Evolutionary conservation across 1,139 yeast species (phyloP).

Genomic region (Scheffersomyces quercinus): DNA sequence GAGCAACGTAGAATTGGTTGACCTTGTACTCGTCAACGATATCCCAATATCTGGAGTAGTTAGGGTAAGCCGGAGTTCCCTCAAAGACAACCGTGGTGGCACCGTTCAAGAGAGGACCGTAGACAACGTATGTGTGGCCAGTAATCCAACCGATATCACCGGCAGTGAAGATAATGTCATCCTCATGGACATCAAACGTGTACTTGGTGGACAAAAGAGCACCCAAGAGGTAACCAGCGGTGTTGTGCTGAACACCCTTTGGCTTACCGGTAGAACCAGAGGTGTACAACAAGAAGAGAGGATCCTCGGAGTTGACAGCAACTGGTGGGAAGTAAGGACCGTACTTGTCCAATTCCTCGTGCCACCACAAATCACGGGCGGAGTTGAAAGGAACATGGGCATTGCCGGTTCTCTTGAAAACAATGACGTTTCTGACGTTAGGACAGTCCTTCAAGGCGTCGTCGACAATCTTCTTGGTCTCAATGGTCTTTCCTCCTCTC

Average conservation of each 20-base stretch:
- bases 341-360: conserved; percentile 67
- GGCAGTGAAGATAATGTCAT: conserved; percentile 76
- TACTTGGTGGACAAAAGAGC: conserved; percentile 71
- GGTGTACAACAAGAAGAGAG: conserved; percentile 63
- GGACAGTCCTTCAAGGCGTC: conserved; percentile 76
- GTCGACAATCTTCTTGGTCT: conserved; percentile 80
- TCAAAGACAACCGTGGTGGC: conserved; percentile 82
- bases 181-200: conserved; percentile 73
- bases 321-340: conserved; percentile 65
- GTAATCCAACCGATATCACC: conserved; percentile 93
- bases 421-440: conserved; percentile 65
- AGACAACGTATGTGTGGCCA: conserved; percentile 81
- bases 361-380: conserved; percentile 80
- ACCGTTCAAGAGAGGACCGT: conserved; percentile 78
- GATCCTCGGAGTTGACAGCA: conserved; percentile 61
- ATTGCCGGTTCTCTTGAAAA: conserved; percentile 73
- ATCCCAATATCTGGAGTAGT: conserved; percentile 80
- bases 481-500: conserved; percentile 82
- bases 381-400: conserved; percentile 60
- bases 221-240: conserved; percentile 78
- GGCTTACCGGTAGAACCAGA: conserved; percentile 74
- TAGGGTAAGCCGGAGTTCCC: conserved; percentile 86
- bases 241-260: conserved; percentile 70
- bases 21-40: conserved; percentile 76
- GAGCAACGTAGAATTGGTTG: conserved; percentile 86